Conservation (phyloP, 2,329 filamentous ascomycete species). For the Torrubiellomyces zombiae region DNA sequence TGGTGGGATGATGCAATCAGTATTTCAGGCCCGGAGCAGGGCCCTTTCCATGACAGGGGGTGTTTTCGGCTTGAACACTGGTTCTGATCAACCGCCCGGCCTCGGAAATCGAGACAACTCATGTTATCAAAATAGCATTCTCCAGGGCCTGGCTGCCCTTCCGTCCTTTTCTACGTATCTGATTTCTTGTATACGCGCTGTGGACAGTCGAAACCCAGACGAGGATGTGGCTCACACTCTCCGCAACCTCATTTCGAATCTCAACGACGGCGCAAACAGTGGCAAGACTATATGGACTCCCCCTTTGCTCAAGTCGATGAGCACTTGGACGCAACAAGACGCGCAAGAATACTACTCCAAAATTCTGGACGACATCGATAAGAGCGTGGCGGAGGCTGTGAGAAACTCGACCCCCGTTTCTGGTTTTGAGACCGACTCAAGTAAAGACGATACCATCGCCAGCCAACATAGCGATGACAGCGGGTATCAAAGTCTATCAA, state of each 20-base stretch:
- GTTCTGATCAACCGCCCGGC: slow-evolving; percentile 39
- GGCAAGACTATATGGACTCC: slow-evolving; percentile 72
- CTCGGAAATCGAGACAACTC: slow-evolving; percentile 89
- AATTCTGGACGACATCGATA: slow-evolving; percentile 69
- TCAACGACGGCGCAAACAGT: slow-evolving; percentile 55
- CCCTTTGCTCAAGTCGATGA: slow-evolving; percentile 71
- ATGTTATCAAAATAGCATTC: slow-evolving; percentile 93
- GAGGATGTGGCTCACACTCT: slow-evolving; percentile 32
- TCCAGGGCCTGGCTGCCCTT: slow-evolving; percentile 70
- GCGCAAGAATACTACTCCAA: slow-evolving; percentile 95
- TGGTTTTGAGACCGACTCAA: slow-evolving; percentile 22
- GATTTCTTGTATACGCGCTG: slow-evolving; percentile 20
- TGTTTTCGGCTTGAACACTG: slow-evolving; percentile 20
- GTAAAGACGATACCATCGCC: slow-evolving; percentile 23
- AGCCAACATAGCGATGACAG: slow-evolving; percentile 40
- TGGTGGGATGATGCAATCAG: slow-evolving; percentile 36
- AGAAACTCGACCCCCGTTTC: slow-evolving; percentile 11
- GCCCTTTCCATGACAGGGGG: slow-evolving; percentile 35
- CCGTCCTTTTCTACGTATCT: slow-evolving; percentile 53
- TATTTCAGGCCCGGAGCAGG: slow-evolving; percentile 40
- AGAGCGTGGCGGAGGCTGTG: slow-evolving; percentile 44
- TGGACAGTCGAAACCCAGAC: slow-evolving; percentile 11
- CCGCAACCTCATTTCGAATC: slow-evolving; percentile 46
- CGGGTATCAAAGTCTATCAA: slow-evolving; percentile 33
- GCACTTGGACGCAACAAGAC: slow-evolving; percentile 90